Base-by-base conservation (phyloP, 345 rosid species). In the Lepidium didymum region DNA sequence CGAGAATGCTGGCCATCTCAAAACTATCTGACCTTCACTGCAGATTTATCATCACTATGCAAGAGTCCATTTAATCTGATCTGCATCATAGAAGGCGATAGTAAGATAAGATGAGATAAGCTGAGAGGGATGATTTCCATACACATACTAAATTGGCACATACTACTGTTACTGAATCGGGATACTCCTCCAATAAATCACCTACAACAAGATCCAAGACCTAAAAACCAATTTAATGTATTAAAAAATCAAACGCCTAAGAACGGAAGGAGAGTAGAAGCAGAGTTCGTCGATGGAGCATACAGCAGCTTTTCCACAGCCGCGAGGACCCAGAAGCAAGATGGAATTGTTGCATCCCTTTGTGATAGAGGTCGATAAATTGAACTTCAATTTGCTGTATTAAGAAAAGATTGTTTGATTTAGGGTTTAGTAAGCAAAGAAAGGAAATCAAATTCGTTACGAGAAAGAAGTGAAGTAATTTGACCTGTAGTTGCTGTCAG, bases 251-350 rank as follows among this genome's bases (percentile, higher is more conserved):
- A 44, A 40, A 38, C 40, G 18, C 37, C 5, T 4, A 57, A 25
- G 15, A 64, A n/a, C 5, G 35, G 52, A 19, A 16, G 4, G 63
- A 55, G 18, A 47, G 55, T 3, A 33, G 41, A 10, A 58, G 67
- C 8, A 43, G 13, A 15, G 67, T 29, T 14, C 8, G 62, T 38
- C 33, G n/a, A 14, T 29, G 40, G n/a, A 18, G 29, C 74, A 58
- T 76, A 93, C 98, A n/a, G 95, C 86, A 1, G 69, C 45, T 78
- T 94, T 91, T 41, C 97, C 97, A 8, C 92, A 87, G 47, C 97
- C 95, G 37, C 96, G 96, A 46, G 97, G 92, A 37, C 99, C 96
- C 15, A 94, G 89, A 68, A 92, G 97, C 64, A 92, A 77, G 75
- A 89, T 74, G 3, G 99, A 91, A 69, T 94, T 91, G 86, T 91